Evolutionary conservation across 768 basidiomycete genomes (phyloP).

Genomic region (Gymnopilus junonius): DNA sequence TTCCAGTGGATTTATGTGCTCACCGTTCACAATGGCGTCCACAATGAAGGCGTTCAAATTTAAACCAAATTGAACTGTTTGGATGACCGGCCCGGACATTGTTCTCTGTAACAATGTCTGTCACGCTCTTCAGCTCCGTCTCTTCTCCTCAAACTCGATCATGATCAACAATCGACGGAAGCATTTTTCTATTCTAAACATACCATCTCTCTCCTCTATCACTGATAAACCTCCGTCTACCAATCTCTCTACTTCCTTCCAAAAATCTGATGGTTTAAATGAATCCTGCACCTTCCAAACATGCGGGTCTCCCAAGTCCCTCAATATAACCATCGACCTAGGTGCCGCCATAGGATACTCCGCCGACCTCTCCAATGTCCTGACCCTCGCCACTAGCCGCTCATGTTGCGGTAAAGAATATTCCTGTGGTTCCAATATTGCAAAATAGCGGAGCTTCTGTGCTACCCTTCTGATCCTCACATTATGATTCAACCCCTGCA

Average conservation of each 20-base stretch:
- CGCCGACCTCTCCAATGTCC: background rate
- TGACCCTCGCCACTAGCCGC: background rate
- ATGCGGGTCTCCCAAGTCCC: conserved; percentile 1
- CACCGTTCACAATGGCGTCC: background rate
- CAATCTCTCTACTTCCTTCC: no score
- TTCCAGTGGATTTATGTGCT: background rate
- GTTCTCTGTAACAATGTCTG: background rate
- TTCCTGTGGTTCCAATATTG: background rate
- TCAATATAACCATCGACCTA: background rate
- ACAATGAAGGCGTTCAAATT: background rate
- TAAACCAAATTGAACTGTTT: background rate
- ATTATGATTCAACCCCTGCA: background rate
- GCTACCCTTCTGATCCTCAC: background rate
- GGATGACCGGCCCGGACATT: background rate
- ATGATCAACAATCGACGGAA: conserved; percentile 1
- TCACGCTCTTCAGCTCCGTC: no score
- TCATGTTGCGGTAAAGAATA: background rate
- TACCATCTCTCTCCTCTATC: conserved; percentile 17
- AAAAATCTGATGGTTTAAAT: background rate
- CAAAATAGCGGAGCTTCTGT: no score
- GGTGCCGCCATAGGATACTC: background rate
- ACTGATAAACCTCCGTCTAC: conserved; percentile 19
- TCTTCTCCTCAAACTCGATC: no score
- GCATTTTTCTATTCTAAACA: background rate
- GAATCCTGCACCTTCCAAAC: conserved; percentile 3